A percentile compares a stretch with the other conserved stretches of the same genome.
phyloP scores from a whole-genome alignment of 176 grass and related monocot genomes.

The Microstegium vimineum region DNA sequence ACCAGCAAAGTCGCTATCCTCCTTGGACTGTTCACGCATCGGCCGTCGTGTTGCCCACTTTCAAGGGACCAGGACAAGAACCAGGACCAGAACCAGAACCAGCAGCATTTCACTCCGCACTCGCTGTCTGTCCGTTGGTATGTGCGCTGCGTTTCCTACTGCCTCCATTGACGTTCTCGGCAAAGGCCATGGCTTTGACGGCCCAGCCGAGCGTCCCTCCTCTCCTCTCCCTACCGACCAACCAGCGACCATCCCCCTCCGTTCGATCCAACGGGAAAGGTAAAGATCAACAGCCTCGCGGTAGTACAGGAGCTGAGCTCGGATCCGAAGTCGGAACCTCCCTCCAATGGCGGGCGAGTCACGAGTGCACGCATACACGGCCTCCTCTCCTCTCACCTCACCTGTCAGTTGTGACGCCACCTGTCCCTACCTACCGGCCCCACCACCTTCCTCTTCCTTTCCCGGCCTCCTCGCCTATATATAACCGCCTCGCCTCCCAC shows the following conservation, averaged over 20 bases:
- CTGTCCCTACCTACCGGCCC: slow-evolving; percentile 5
- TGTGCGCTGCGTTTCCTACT: background rate
- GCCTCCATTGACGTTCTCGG: background rate
- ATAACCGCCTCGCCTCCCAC: slow-evolving; percentile 15
- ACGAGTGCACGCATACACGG: background rate
- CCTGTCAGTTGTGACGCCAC: slow-evolving; percentile 16
- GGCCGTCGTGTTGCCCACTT: background rate
- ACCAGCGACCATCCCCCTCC: background rate
- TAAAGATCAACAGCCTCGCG: background rate
- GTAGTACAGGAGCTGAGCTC: background rate
- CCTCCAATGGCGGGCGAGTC: background rate
- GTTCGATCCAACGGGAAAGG: background rate
- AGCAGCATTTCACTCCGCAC: background rate
- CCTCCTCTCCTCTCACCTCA: background rate
- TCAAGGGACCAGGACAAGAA: background rate
- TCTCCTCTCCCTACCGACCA: background rate
- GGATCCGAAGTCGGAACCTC: background rate
- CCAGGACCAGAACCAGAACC: too few relatives aligned
- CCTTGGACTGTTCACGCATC: background rate
- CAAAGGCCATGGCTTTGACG: background rate
- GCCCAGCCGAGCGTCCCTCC: background rate
- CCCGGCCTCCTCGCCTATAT: slow-evolving; percentile 16
- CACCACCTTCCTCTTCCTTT: slow-evolving; percentile 31
- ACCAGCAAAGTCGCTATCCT: slow-evolving; percentile 1
- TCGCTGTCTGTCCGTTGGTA: background rate